phyloP scores from a whole-genome alignment of 2,329 filamentous ascomycete species.

The Akanthomyces muscarius region DNA sequence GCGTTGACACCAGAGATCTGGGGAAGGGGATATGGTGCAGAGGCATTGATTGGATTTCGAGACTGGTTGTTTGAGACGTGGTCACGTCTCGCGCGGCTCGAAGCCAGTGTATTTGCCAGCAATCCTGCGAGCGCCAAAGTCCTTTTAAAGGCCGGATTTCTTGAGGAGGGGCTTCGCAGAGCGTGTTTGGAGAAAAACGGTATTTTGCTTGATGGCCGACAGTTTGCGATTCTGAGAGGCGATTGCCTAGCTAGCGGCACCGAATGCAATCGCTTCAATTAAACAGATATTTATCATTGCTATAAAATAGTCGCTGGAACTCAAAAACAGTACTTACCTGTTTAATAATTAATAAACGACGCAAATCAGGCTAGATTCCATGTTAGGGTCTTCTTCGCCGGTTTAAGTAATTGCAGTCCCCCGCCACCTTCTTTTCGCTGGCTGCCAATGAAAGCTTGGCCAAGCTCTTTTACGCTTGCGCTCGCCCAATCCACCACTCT shows the following conservation, averaged over 20 bases:
- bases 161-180: neutral
- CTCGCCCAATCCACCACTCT: neutral
- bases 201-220: slow-evolving; percentile 36
- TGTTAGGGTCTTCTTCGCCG: neutral
- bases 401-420: slow-evolving; percentile 3
- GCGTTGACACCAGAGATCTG: slow-evolving; percentile 35
- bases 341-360: neutral
- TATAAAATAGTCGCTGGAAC: neutral
- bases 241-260: neutral
- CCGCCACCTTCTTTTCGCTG: slow-evolving; percentile 14
- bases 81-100: slow-evolving; percentile 33
- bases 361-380: neutral
- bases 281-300: neutral
- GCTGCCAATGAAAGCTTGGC: slow-evolving; percentile 6
- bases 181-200: slow-evolving; percentile 31
- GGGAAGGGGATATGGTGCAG: slow-evolving; percentile 37
- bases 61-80: slow-evolving; percentile 37
- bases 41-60: slow-evolving; percentile 30
- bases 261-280: neutral
- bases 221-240: slow-evolving; percentile 14
- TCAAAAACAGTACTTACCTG: neutral
- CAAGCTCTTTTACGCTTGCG: slow-evolving; percentile 5
- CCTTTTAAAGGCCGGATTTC: neutral
- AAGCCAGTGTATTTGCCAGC: slow-evolving; percentile 30
- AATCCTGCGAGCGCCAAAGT: slow-evolving; percentile 36